These are phyloP conservation scores for Epichloe amarillans DNA, from an alignment of 2,329 filamentous ascomycete genomes.

Conservation along the genomic window DNA sequence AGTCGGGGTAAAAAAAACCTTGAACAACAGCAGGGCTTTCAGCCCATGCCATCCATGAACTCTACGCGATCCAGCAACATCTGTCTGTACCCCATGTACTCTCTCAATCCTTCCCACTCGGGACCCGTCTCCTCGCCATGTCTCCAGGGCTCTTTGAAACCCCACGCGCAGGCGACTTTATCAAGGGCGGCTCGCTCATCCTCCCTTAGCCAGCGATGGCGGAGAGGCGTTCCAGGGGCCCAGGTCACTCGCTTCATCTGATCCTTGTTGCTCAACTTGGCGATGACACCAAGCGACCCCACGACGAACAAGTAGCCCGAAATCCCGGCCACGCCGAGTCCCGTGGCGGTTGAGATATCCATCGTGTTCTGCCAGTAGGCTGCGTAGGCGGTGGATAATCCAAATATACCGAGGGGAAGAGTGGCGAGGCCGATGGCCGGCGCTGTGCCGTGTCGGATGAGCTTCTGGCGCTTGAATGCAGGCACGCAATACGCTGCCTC, in stretches of 20 bases:
- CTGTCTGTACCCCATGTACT: conserved; percentile 68
- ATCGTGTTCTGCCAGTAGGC: conserved; percentile 49
- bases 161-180: conserved; percentile 77
- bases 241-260: conserved; percentile 92
- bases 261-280: conserved; percentile 78
- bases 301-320: conserved; percentile 74
- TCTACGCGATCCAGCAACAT: conserved; percentile 87
- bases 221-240: conserved; percentile 67
- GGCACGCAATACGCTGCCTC: conserved; percentile 53
- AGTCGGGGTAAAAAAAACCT: not conserved
- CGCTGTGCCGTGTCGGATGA: conserved; percentile 48
- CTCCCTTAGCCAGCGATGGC: conserved; percentile 75
- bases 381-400: conserved; percentile 43
- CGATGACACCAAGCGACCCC: conserved; percentile 68
- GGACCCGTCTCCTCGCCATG: conserved; percentile 82
- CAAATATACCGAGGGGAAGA: conserved; percentile 56
- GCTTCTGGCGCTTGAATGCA: conserved; percentile 54
- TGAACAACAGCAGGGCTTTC: not conserved
- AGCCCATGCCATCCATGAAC: conserved; percentile 79
- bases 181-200: conserved; percentile 83
- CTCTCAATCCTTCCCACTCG: conserved; percentile 76
- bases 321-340: conserved; percentile 66
- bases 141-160: conserved; percentile 68
- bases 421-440: conserved; percentile 44
- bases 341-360: conserved; percentile 60